Conservation (phyloP, 2,329 filamentous ascomycete genomes). For the Ilyonectria destructans region DNA sequence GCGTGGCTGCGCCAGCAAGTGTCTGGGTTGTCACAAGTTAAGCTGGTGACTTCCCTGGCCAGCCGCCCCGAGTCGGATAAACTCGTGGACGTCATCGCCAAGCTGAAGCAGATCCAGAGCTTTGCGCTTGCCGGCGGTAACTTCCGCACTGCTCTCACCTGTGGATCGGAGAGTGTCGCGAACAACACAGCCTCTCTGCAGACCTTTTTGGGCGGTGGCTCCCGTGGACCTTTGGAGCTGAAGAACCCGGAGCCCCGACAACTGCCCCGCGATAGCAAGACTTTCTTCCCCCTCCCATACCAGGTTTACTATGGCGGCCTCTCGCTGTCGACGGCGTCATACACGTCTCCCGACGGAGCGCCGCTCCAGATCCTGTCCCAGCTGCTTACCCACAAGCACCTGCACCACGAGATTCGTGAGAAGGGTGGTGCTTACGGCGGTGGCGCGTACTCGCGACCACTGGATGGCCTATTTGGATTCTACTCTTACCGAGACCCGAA, state of each 20-base stretch:
- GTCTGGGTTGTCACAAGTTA: conserved; percentile 91
- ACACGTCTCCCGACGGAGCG: conserved; percentile 82
- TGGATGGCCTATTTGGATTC: conserved; percentile 92
- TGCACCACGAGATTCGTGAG: conserved; percentile 97
- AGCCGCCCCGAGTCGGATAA: conserved; percentile 79
- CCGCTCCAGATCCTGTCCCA: conserved; percentile 91
- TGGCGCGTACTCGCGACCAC: conserved; percentile 84
- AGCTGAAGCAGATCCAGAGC: conserved; percentile 88
- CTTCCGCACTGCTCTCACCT: conserved; percentile 88
- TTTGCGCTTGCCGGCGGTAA: conserved; percentile 80
- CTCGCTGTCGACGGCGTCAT: conserved; percentile 87
- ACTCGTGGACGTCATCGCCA: conserved; percentile 82
- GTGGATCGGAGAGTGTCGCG: conserved; percentile 80
- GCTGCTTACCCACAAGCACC: conserved; percentile 94
- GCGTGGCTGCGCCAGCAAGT: conserved; percentile 86
- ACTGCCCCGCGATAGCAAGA: conserved; percentile 73
- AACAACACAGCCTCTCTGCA: conserved; percentile 81
- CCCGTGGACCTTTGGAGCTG: conserved; percentile 58
- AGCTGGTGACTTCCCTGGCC: conserved; percentile 85
- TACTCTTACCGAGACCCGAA: conserved; percentile 98
- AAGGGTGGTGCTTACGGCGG: conserved; percentile 98
- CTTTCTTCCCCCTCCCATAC: conserved; percentile 95
- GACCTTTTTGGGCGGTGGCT: conserved; percentile 73
- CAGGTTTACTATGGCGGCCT: conserved; percentile 96
- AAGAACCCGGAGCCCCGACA: conserved; percentile 50